These are phyloP conservation scores for Lentinula aciculospora DNA, from an alignment of 768 basidiomycete genomes.

Conservation along the genomic window DNA sequence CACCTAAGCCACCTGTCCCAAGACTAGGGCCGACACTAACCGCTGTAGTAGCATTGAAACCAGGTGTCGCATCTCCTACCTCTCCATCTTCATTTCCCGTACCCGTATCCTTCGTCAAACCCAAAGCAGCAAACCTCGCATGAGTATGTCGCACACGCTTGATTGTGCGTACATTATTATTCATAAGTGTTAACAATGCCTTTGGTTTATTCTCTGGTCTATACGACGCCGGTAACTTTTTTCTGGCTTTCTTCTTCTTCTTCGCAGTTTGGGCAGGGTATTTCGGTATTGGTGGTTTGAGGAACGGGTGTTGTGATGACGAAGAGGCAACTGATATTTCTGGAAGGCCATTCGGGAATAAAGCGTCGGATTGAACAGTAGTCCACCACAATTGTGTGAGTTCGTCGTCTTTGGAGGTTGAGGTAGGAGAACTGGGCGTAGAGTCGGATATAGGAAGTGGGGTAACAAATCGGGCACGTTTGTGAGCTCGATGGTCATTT, in stretches of 20 bases:
- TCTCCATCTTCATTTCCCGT: slow-evolving; percentile 30
- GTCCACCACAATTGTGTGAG: slow-evolving; percentile 69
- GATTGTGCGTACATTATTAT: slow-evolving; percentile 70
- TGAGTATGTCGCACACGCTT: slow-evolving; percentile 70
- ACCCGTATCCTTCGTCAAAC: slow-evolving; percentile 28
- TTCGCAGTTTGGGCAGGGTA: slow-evolving; percentile 17
- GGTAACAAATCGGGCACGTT: slow-evolving; percentile 50
- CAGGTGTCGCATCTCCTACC: slow-evolving; percentile 17
- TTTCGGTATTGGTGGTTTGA: slow-evolving; percentile 9
- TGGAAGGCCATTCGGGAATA: slow-evolving; percentile 64
- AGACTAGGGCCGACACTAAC: slow-evolving; percentile 19
- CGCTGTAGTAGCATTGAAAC: slow-evolving; percentile 3
- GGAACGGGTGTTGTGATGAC: slow-evolving; percentile 20
- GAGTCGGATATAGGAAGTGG: slow-evolving; percentile 15
- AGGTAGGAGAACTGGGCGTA: slow-evolving; percentile 25
- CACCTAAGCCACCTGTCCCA: slow-evolving; percentile 18
- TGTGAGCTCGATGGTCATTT: slow-evolving; percentile 46
- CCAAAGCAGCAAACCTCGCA: slow-evolving; percentile 59
- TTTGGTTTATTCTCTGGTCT: slow-evolving; percentile 24
- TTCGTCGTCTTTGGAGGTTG: slow-evolving; percentile 33
- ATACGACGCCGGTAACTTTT: slow-evolving; percentile 3
- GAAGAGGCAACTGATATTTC: slow-evolving; percentile 35
- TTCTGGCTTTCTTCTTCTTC: slow-evolving; percentile 34
- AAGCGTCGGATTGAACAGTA: slow-evolving; percentile 53
- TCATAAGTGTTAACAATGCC: slow-evolving; percentile 66